Evolutionary conservation across 345 rosid species (phyloP), one percentile per base, ranked within the genome.

Genomic region (Eucalyptus tenuipes): DNA sequence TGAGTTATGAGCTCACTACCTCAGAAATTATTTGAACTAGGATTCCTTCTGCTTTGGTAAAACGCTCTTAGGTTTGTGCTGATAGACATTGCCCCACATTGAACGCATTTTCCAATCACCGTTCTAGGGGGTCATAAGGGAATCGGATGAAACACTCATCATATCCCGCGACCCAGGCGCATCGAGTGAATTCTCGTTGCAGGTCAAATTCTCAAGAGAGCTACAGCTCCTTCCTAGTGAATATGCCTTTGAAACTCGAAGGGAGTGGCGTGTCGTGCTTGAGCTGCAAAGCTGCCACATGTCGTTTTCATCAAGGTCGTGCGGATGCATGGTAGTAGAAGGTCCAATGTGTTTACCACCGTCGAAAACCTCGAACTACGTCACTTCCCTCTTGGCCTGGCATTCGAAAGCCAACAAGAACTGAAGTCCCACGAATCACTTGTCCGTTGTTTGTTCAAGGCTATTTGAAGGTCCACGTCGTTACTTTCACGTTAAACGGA

Each of bases 271-370:
- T 68, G 81, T 37, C 1, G 40, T 18, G 81, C 25, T 71, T 71
- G 45, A 33, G 25, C 81, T 71, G 22, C 45, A 18, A 10, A 71
- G 45, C 40, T 2, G 44, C 1, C 0, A 0, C 25, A 71, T 71
- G 44, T 18, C 42, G 13, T 71, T 71, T 37, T 20, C 81, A 37
- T 71, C 81, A 33, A 71, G 81, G 81, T 0, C 0, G 22, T 1
- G 14, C 27, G 10, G 14, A 71, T 71, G 13, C 81, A 71, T 42
- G 7, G 0, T 71, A 4, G 81, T 71, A 33, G 81, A 37, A 71
- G 45, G 25, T 71, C 45, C 45, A 5, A 37, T 17, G 45, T 18
- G 45, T 71, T 37, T 71, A 14, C 45, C 81, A 37, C 45, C 27
- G 8, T 71, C 13, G 81, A 71, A 71, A 18, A 37, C 13, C 81